Percentiles rank a stretch among this genome's conserved stretches.
Evolutionary conservation across 2,329 filamentous ascomycete genomes (phyloP).

Genomic region (Penicillium oxalicum): DNA sequence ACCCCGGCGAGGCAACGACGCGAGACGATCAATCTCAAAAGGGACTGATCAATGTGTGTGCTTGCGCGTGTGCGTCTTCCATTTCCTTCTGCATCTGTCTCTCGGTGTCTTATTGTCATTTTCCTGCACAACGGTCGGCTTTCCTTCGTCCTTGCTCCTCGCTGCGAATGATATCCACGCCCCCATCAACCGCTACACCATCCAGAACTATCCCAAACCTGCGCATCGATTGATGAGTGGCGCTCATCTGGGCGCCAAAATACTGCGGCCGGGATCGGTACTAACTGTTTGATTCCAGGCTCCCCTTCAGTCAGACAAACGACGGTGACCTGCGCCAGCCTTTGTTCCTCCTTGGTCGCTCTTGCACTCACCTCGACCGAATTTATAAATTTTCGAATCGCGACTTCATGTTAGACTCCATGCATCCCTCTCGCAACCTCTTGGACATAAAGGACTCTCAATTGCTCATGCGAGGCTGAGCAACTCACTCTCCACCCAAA

Average conservation of each 20-base stretch:
- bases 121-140: background rate
- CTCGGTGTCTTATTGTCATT: background rate
- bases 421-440: conserved; percentile 34
- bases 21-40: conserved; percentile 17
- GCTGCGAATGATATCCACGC: conserved; percentile 26
- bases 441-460: conserved; percentile 29
- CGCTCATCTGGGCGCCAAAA: conserved; percentile 16
- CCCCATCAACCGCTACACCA: conserved; percentile 4
- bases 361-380: conserved; percentile 25
- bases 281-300: conserved; percentile 16
- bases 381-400: conserved; percentile 30
- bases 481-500: conserved; percentile 2
- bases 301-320: conserved; percentile 19
- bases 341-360: conserved; percentile 16
- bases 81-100: background rate
- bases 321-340: conserved; percentile 23
- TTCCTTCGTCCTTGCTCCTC: conserved; percentile 1
- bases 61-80: conserved; percentile 8
- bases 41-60: conserved; percentile 26
- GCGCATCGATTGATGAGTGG: conserved; percentile 7
- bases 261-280: conserved; percentile 15
- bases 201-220: conserved; percentile 4
- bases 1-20: conserved; percentile 4
- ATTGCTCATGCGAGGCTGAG: conserved; percentile 29
- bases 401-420: conserved; percentile 31